These are phyloP conservation scores for Tillandsia leiboldiana DNA, from an alignment of 176 grass and related monocot species.

Conservation along the genomic window DNA sequence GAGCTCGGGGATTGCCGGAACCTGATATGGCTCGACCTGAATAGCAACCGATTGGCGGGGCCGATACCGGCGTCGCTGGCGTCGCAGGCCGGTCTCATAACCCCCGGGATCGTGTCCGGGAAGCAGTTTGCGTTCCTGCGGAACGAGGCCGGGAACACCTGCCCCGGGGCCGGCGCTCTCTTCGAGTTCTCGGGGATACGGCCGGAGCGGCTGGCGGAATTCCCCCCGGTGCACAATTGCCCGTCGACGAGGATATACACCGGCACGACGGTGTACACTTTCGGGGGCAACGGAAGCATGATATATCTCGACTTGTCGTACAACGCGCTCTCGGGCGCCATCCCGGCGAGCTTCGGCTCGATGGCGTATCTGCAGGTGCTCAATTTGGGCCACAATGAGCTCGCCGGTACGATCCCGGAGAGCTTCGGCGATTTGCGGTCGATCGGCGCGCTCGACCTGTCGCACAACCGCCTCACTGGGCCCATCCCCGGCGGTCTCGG, in stretches of 20 bases:
- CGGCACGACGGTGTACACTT: constrained; percentile 56
- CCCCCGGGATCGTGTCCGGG: constrained; percentile 63
- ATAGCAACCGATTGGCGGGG: constrained; percentile 66
- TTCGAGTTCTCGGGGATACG: constrained; percentile 90
- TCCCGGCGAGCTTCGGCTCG: constrained; percentile 49
- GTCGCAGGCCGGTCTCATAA: constrained; percentile 54
- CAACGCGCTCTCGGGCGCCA: constrained; percentile 44
- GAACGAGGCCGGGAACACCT: constrained; percentile 90
- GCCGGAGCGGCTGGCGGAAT: constrained; percentile 54
- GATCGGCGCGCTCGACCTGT: constrained; percentile 69
- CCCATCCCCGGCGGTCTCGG: constrained; percentile 51
- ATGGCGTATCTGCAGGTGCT: constrained; percentile 77
- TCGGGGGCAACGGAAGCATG: constrained; percentile 72
- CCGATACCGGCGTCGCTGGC: constrained; percentile 43
- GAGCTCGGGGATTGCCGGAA: constrained; percentile 70
- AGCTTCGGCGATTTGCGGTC: constrained; percentile 37
- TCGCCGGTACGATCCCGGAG: constrained; percentile 52
- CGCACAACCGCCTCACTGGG: constrained; percentile 66
- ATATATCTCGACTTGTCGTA: constrained; percentile 95
- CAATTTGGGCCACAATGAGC: constrained; percentile 70
- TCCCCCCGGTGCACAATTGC: constrained; percentile 49
- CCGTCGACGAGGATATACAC: constrained; percentile 76
- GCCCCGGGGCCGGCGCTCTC: constrained; percentile 76
- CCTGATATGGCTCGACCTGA: constrained; percentile 95
- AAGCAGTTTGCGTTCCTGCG: constrained; percentile 88